These are phyloP conservation scores for Datura wrightii DNA, from an alignment of 257 asterid genomes.

Conservation along the genomic window DNA sequence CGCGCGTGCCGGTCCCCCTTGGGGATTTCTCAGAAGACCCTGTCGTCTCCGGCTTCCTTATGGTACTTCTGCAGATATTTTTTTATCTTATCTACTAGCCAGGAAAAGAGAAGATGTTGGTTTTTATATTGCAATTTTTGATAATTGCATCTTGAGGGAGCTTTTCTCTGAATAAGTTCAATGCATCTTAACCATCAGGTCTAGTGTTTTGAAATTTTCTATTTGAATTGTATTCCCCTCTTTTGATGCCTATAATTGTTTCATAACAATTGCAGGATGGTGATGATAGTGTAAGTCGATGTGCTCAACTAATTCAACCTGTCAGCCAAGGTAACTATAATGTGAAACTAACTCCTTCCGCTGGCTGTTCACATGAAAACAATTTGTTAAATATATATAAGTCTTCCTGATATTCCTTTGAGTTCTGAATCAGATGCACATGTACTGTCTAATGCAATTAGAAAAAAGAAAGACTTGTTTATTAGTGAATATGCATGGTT, in stretches of 20 bases:
- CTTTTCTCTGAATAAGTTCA: not conserved
- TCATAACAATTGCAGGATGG: constrained; percentile 34
- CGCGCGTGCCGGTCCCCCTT: not conserved
- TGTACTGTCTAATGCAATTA: no score
- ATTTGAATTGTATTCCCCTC: not conserved
- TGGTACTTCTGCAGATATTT: not conserved
- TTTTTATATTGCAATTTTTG: not conserved
- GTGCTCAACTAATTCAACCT: constrained; percentile 41
- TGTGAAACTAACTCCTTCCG: not conserved
- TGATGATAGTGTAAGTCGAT: constrained; percentile 22
- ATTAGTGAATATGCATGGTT: no score
- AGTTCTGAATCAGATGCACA: no score
- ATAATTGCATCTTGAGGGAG: not conserved
- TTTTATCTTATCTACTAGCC: not conserved
- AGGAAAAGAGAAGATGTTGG: not conserved
- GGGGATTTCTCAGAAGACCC: not conserved
- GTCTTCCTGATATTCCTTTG: not conserved
- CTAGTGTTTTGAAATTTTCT: not conserved
- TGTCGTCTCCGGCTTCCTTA: not conserved
- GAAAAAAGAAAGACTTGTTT: no score
- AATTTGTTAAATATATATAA: not conserved
- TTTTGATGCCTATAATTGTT: constrained; percentile 3
- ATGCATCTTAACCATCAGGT: constrained; percentile 1
- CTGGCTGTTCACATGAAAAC: not conserved
- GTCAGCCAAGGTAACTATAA: not conserved